phyloP scores from a whole-genome alignment of 768 basidiomycete species.

The Boletellus sp. region DNA sequence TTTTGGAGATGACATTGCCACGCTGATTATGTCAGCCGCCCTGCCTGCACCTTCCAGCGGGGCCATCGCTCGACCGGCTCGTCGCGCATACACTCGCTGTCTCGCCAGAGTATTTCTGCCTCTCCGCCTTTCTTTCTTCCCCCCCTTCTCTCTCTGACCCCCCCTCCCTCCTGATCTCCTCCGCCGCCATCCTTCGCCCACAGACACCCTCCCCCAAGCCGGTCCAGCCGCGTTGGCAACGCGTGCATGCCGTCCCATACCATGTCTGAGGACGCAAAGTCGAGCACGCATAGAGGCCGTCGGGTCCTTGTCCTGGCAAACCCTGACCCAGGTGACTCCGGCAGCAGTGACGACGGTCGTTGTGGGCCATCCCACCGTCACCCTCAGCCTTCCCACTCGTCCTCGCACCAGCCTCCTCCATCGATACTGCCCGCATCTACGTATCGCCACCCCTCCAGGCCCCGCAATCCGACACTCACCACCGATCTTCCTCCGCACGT shows the following conservation, averaged over 20 bases:
- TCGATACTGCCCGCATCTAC: conserved; percentile 22
- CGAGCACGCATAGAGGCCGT: conserved; percentile 31
- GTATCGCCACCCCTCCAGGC: conserved; percentile 18
- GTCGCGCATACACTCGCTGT: conserved; percentile 27
- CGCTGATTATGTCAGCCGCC: conserved; percentile 31
- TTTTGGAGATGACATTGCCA: conserved; percentile 19
- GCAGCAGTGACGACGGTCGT: conserved; percentile 38
- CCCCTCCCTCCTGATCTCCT: not conserved
- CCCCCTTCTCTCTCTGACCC: not conserved
- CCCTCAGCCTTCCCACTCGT: conserved; percentile 24
- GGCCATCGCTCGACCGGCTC: conserved; percentile 25
- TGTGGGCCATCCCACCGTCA: conserved; percentile 8
- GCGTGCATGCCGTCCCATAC: conserved; percentile 30
- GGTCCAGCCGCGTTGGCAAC: conserved; percentile 27
- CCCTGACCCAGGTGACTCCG: conserved; percentile 49
- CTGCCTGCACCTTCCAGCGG: conserved; percentile 24
- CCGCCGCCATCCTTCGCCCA: not conserved
- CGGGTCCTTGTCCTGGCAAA: conserved; percentile 59
- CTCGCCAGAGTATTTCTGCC: conserved; percentile 14
- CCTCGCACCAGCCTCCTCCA: conserved; percentile 23
- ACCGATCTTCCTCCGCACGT: conserved; percentile 34
- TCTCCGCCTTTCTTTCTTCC: not conserved
- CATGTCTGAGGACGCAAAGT: conserved; percentile 64
- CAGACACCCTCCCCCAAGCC: conserved; percentile 5
- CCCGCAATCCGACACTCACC: conserved; percentile 31